Evolutionary conservation across 805 yeast genomes (phyloP).

Genomic region (Komagataella populi): DNA sequence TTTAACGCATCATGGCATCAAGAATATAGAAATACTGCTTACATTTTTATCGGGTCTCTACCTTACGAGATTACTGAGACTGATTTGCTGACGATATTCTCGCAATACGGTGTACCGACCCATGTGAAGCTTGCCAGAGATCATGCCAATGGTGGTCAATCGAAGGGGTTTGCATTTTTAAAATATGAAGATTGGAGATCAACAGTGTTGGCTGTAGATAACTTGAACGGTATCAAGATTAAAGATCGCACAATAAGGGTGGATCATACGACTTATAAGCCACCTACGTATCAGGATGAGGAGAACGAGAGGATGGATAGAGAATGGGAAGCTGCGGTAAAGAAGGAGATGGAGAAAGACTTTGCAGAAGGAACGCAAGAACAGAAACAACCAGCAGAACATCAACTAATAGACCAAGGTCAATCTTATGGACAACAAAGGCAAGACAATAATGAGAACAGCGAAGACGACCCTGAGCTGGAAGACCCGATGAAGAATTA

Average conservation of each 20-base stretch:
- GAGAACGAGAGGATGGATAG: slow-evolving; percentile 33
- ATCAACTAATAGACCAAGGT: slow-evolving; percentile 2
- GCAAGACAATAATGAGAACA: not conserved
- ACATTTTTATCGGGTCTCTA: slow-evolving; percentile 64
- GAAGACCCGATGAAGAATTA: slow-evolving; percentile 24
- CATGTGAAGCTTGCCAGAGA: slow-evolving; percentile 61
- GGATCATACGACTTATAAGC: slow-evolving; percentile 47
- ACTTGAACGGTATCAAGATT: slow-evolving; percentile 55
- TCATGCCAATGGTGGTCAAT: slow-evolving; percentile 38
- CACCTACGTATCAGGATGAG: slow-evolving; percentile 1
- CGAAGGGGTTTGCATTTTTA: slow-evolving; percentile 68
- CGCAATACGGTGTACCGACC: slow-evolving; percentile 83
- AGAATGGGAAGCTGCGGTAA: slow-evolving; percentile 15
- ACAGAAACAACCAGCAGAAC: slow-evolving; percentile 3
- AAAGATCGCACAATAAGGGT: slow-evolving; percentile 39
- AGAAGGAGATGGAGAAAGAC: slow-evolving; percentile 32
- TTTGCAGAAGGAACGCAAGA: slow-evolving; percentile 14
- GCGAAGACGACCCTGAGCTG: slow-evolving; percentile 15
- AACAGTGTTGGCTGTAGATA: slow-evolving; percentile 78
- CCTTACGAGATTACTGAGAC: slow-evolving; percentile 54
- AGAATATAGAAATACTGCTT: slow-evolving; percentile 67
- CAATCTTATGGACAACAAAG: not conserved
- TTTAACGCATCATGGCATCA: slow-evolving; percentile 78
- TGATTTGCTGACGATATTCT: slow-evolving; percentile 66
- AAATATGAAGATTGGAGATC: slow-evolving; percentile 76